These are phyloP conservation scores for Vicia sativa DNA, from an alignment of 306 rosid genomes.

Conservation along the genomic window DNA sequence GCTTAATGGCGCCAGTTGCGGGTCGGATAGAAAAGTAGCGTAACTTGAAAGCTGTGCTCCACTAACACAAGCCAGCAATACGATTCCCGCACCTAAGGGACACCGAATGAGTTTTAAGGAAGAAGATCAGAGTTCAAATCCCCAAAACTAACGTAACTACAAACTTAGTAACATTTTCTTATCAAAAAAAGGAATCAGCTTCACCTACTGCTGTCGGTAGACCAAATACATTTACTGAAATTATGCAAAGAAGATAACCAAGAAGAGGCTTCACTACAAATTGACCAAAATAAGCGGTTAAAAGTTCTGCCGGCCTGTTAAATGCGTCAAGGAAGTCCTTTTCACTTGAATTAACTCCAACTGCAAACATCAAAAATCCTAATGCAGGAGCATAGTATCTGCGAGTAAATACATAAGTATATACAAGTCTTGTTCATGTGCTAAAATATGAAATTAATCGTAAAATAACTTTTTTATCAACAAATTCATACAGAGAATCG, in stretches of 20 bases:
- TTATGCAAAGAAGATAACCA: conserved; percentile 74
- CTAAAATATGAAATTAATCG: conserved; percentile 3
- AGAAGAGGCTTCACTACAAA: conserved; percentile 80
- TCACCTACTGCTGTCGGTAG: conserved; percentile 83
- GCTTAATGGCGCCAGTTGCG: conserved; percentile 83
- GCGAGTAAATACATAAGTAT: conserved; percentile 28
- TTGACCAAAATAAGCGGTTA: conserved; percentile 84
- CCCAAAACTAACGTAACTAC: background rate
- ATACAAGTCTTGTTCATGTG: background rate
- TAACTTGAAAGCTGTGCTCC: conserved; percentile 98
- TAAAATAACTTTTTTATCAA: conserved; percentile 14
- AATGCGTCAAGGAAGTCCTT: conserved; percentile 84
- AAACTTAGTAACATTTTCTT: background rate
- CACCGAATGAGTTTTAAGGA: background rate
- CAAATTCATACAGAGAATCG: conserved; percentile 37
- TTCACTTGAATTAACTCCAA: conserved; percentile 93
- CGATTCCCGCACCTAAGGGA: conserved; percentile 80
- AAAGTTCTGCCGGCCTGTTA: conserved; percentile 73
- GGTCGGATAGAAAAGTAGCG: conserved; percentile 89
- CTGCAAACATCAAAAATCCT: conserved; percentile 97
- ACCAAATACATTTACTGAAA: conserved; percentile 68
- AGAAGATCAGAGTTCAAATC: background rate
- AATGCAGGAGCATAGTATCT: conserved; percentile 96
- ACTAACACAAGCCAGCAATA: conserved; percentile 88
- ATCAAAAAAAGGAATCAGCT: conserved; percentile 19